These are phyloP conservation scores for Coemansia sp. DNA, from an alignment of 192 early-diverging fungal species.

Conservation along the genomic window DNA sequence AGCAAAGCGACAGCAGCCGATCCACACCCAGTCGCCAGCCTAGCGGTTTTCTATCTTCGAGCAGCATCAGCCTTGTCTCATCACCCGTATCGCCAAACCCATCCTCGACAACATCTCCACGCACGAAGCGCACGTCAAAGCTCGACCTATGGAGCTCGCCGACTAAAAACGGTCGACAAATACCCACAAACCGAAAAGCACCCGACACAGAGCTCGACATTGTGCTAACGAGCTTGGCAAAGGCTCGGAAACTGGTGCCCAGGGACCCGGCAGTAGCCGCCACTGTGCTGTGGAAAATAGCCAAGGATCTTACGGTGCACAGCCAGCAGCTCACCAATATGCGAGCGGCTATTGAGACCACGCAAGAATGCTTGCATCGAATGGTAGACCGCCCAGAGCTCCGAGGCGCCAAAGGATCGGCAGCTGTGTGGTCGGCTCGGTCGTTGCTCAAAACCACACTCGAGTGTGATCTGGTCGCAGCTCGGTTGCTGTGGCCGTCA, in stretches of 20 bases:
- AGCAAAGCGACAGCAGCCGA: background rate
- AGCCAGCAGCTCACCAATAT: background rate
- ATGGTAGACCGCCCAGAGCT: slow-evolving; percentile 21
- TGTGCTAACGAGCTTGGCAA: slow-evolving; percentile 17
- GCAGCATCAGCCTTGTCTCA: slow-evolving; percentile 1
- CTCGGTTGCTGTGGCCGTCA: slow-evolving; percentile 11
- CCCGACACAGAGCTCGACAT: background rate
- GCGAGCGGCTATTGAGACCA: slow-evolving; percentile 12
- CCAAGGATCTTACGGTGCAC: slow-evolving; percentile 30
- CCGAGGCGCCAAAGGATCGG: slow-evolving; percentile 29
- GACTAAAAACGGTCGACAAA: background rate
- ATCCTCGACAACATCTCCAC: background rate
- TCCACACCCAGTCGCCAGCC: background rate
- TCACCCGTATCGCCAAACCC: background rate
- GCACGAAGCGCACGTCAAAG: background rate
- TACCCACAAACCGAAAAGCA: background rate
- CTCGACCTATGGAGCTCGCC: background rate
- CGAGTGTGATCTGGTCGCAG: slow-evolving; percentile 38
- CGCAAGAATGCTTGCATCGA: slow-evolving; percentile 20
- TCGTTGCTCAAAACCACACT: slow-evolving; percentile 42
- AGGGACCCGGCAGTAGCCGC: slow-evolving; percentile 45
- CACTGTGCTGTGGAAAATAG: slow-evolving; percentile 47
- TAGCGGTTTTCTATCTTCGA: background rate
- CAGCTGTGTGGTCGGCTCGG: slow-evolving; percentile 27
- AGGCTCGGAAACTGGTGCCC: slow-evolving; percentile 24